Conservation (phyloP, 495 filamentous ascomycete species). For the Aspergillus avenaceus region DNA sequence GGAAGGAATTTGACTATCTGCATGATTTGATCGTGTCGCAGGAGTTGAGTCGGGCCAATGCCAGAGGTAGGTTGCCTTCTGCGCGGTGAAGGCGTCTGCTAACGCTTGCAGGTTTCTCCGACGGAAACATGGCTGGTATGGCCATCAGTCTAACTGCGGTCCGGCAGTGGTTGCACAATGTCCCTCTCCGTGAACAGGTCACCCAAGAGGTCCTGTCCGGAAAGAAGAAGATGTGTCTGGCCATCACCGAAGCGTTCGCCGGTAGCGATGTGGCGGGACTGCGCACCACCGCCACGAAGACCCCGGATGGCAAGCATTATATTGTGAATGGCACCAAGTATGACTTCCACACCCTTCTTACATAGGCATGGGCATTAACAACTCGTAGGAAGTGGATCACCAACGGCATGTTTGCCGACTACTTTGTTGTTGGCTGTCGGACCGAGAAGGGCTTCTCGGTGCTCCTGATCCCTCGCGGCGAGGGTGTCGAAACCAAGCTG, state of each 20-base stretch:
- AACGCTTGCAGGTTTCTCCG: slow-evolving; percentile 40
- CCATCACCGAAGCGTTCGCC: slow-evolving; percentile 87
- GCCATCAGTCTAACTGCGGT: slow-evolving; percentile 78
- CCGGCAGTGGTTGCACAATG: slow-evolving; percentile 71
- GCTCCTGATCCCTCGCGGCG: slow-evolving; percentile 67
- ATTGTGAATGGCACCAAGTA: slow-evolving; percentile 81
- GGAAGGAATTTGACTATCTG: slow-evolving; percentile 84
- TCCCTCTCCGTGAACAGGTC: slow-evolving; percentile 59
- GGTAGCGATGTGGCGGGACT: slow-evolving; percentile 83
- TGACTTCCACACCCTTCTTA: background rate
- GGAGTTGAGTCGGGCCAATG: slow-evolving; percentile 66
- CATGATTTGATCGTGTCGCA: slow-evolving; percentile 76
- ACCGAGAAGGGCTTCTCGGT: slow-evolving; percentile 82
- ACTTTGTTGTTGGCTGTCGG: slow-evolving; percentile 77
- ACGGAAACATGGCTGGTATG: slow-evolving; percentile 72
- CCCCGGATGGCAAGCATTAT: slow-evolving; percentile 77
- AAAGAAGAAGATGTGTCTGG: slow-evolving; percentile 83
- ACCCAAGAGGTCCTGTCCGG: slow-evolving; percentile 70
- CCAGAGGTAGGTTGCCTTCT: slow-evolving; percentile 44
- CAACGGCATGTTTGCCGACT: slow-evolving; percentile 79
- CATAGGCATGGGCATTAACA: background rate
- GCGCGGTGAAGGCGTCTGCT: slow-evolving; percentile 30
- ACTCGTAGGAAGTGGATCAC: slow-evolving; percentile 75
- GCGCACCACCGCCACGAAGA: slow-evolving; percentile 76
- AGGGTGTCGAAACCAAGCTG: slow-evolving; percentile 65